phyloP scores from a whole-genome alignment of 2,329 filamentous ascomycete species.

The Graphilbum fragrans region DNA sequence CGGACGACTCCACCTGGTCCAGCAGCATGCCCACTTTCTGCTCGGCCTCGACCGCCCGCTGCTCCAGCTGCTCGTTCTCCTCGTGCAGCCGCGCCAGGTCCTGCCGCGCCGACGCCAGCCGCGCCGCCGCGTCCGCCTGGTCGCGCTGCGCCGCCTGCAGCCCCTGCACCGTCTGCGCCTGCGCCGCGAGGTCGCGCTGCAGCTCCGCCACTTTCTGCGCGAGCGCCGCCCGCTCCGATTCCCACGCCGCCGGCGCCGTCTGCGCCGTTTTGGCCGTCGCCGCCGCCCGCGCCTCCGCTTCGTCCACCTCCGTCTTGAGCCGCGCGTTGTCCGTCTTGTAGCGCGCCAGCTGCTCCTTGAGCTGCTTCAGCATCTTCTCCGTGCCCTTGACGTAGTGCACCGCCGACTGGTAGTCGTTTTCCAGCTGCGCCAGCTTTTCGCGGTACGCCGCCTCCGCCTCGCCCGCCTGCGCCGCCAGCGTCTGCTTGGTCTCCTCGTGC shows the following conservation, averaged over 20 bases:
- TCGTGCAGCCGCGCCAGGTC: conserved; percentile 73
- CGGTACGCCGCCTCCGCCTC: conserved; percentile 84
- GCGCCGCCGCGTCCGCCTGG: conserved; percentile 43
- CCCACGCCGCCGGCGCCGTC: conserved; percentile 49
- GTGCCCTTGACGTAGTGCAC: conserved; percentile 98
- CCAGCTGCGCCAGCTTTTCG: conserved; percentile 84
- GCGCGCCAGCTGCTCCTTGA: conserved; percentile 91
- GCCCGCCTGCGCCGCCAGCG: conserved; percentile 67
- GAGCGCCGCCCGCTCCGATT: conserved; percentile 57
- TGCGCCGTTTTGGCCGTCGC: conserved; percentile 20
- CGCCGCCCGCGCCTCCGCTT: conserved; percentile 23
- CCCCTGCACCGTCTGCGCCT: conserved; percentile 58
- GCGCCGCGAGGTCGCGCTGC: conserved; percentile 54
- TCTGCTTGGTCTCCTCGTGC: conserved; percentile 74
- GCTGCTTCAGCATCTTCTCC: conserved; percentile 97
- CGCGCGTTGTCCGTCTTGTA: conserved; percentile 80
- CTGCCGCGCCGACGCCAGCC: conserved; percentile 46
- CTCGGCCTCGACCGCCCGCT: conserved; percentile 79
- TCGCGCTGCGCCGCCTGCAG: conserved; percentile 58
- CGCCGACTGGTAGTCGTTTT: conserved; percentile 95
- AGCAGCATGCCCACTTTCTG: conserved; percentile 85
- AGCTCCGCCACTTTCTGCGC: conserved; percentile 56
- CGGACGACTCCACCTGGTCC: conserved; percentile 86
- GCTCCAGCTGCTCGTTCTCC: conserved; percentile 72
- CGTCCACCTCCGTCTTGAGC: conserved; percentile 70